Evolutionary conservation across 2,329 filamentous ascomycete species (phyloP).

Genomic region (Colletotrichum truncatum): DNA sequence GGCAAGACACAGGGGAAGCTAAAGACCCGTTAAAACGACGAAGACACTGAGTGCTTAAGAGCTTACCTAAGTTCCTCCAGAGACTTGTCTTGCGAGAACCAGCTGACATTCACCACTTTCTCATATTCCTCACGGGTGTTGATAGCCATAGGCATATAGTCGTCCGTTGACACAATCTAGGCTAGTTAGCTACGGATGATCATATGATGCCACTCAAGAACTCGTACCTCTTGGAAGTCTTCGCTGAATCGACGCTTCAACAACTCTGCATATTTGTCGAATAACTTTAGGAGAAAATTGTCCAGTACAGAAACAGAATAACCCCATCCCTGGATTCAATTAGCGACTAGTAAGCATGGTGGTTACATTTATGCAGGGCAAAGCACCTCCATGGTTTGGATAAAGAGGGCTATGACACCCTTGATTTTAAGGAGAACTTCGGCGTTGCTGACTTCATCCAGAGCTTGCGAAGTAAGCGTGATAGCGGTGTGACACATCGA

Average conservation of each 20-base stretch:
- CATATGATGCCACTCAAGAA: not conserved
- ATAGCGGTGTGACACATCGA: slow-evolving; percentile 95
- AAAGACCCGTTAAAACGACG: slow-evolving; percentile 32
- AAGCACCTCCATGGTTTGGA: slow-evolving; percentile 94
- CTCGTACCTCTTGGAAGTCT: slow-evolving; percentile 86
- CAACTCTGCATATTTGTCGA: slow-evolving; percentile 92
- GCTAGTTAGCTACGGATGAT: slow-evolving; percentile 25
- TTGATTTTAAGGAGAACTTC: slow-evolving; percentile 95
- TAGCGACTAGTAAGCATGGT: not conserved
- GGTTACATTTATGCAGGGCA: not conserved
- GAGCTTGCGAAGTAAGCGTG: slow-evolving; percentile 79
- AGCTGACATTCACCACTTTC: slow-evolving; percentile 94
- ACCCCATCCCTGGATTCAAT: slow-evolving; percentile 75
- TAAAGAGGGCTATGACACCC: slow-evolving; percentile 90
- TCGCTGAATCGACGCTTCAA: slow-evolving; percentile 92
- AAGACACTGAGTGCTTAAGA: not conserved
- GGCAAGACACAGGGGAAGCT: slow-evolving; percentile 95
- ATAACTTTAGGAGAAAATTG: slow-evolving; percentile 85
- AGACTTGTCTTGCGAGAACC: slow-evolving; percentile 88
- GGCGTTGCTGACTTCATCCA: slow-evolving; percentile 84
- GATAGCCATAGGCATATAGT: slow-evolving; percentile 99
- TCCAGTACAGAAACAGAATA: slow-evolving; percentile 87
- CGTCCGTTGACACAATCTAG: slow-evolving; percentile 84
- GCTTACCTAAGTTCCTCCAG: slow-evolving; percentile 76
- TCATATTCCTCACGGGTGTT: slow-evolving; percentile 91